phyloP scores from a whole-genome alignment of 2,329 filamentous ascomycete species.

The Talaromyces atroroseus region DNA sequence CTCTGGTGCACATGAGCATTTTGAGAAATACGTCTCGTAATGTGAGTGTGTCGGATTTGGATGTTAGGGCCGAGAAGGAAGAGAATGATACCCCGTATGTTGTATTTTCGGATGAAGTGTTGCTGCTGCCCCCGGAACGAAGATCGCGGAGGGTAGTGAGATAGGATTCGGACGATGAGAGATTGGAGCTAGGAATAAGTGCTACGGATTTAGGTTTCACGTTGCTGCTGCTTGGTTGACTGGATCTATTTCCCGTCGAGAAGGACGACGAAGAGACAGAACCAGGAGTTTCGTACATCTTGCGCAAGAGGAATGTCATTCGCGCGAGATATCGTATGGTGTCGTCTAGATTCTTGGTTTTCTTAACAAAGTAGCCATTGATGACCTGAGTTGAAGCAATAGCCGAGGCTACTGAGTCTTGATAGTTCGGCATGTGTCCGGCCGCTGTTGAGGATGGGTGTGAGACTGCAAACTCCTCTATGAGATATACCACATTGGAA shows the following conservation, averaged over 20 bases:
- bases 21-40: slow-evolving; percentile 71
- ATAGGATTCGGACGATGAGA: slow-evolving; percentile 63
- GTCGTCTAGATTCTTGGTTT: slow-evolving; percentile 69
- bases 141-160: slow-evolving; percentile 58
- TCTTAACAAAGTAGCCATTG: slow-evolving; percentile 73
- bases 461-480: slow-evolving; percentile 66
- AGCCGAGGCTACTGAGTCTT: slow-evolving; percentile 64
- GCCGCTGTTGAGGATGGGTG: slow-evolving; percentile 32
- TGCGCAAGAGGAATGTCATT: slow-evolving; percentile 64
- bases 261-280: neutral
- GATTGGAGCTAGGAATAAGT: slow-evolving; percentile 59
- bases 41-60: slow-evolving; percentile 69
- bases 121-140: slow-evolving; percentile 38
- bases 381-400: slow-evolving; percentile 74
- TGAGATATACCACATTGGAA: slow-evolving; percentile 71
- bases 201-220: slow-evolving; percentile 42
- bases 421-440: slow-evolving; percentile 44
- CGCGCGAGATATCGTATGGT: slow-evolving; percentile 68
- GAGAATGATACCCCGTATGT: slow-evolving; percentile 63
- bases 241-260: neutral
- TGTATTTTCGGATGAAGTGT: slow-evolving; percentile 4
- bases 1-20: slow-evolving; percentile 77
- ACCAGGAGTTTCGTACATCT: slow-evolving; percentile 46
- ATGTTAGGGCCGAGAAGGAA: slow-evolving; percentile 65
- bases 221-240: slow-evolving; percentile 14